Percentiles rank a stretch among this genome's conserved stretches.
Evolutionary conservation across 169 alveolate genomes (phyloP).

Genomic region (Toxoplasma gondii): DNA sequence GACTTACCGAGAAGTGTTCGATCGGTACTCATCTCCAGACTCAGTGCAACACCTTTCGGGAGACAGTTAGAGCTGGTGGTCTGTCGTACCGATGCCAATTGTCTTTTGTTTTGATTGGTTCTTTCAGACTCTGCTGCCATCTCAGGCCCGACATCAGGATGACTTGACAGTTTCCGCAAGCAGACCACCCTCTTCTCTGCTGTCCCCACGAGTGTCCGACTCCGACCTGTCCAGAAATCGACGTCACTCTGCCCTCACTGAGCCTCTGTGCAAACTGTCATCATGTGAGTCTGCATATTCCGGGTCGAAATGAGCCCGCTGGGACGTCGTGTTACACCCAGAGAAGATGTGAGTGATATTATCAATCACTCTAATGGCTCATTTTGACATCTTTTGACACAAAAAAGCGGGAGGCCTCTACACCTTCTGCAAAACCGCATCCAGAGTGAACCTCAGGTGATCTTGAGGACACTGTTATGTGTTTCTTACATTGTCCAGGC

Average conservation of each 20-base stretch:
- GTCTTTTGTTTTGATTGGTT: neutral
- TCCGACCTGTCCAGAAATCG: neutral
- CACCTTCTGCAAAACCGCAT: no score
- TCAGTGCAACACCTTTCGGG: no score
- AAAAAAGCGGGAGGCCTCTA: no score
- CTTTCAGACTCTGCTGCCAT: neutral
- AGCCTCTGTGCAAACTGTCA: neutral
- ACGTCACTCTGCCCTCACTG: neutral
- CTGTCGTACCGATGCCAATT: neutral
- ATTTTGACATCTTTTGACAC: no score
- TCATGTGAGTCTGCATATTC: neutral
- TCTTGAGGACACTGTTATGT: no score
- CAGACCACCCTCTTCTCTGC: neutral
- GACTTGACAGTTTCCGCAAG: neutral
- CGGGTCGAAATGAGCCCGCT: no score
- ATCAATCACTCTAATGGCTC: no score
- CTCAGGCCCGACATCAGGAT: neutral
- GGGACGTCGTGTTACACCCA: no score
- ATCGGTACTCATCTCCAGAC: neutral
- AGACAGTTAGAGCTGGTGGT: no score
- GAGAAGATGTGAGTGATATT: no score
- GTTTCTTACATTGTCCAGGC: no score
- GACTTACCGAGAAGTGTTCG: neutral
- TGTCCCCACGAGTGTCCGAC: neutral
- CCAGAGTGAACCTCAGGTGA: no score